Evolutionary conservation across 139 green algal genomes (phyloP), one percentile per base, ranked within the genome.

Genomic region (Raphidocelis subcapitata): DNA sequence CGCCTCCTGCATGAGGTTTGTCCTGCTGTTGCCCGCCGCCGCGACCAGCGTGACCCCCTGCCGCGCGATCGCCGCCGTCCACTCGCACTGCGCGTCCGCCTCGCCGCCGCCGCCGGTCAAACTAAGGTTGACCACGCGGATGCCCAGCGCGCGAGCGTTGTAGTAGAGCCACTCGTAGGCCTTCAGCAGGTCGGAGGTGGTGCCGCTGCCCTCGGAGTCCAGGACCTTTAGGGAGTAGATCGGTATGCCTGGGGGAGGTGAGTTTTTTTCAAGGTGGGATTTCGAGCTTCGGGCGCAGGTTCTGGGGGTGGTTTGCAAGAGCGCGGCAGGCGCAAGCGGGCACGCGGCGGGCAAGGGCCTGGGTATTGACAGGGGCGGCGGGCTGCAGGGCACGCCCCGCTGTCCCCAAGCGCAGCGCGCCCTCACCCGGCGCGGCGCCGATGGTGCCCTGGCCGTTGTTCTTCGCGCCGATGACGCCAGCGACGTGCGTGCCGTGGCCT

Each of bases 41-140:
- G 46, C 54, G 28, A 44, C 52, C 4, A 73, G 51, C 23, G 62
- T 28, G 20, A 73, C 5, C 2, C 55, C 23, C n/a, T 62, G 12
- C n/a, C 24, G 29, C n/a, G 15, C n/a, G 3, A 33, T 12, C 26
- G 55, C n/a, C 55, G 29, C 10, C 55, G 32, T 18, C 28, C 26
- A 63, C 28, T 31, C 21, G 31, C 41, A 65, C 24, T 41, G 29
- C 14, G 18, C 5, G 47, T n/a, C 47, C 23, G 21, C 10, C 33
- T 29, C 49, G 33, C 46, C 54, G 3, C 49, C 32, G 26, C 47
- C 47, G 32, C 29, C 52, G 26, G 67, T 54, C 52, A 64, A 33
- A 54, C 67, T 73, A 20, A 73, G 51, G 32, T 73, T 73, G 46
- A 73, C 62, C 32, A 73, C 67, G 8, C 52, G 28, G 28, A 73